A percentile compares a stretch with the other conserved stretches of the same genome.
phyloP scores from a whole-genome alignment of 1,139 yeast genomes.

The Lodderomyces metapsilosis region DNA sequence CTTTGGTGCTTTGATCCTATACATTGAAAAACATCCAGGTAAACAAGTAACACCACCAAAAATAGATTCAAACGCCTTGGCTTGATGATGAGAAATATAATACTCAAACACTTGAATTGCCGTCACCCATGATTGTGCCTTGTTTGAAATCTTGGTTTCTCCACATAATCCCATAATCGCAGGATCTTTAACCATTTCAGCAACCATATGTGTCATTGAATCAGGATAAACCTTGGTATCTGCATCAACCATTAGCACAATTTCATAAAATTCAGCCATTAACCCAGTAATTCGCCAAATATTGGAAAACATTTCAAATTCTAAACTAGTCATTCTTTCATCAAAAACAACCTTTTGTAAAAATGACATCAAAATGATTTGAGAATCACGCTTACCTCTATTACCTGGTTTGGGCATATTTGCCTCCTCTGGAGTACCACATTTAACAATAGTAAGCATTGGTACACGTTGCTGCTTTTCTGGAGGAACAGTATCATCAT shows the following conservation, averaged over 20 bases:
- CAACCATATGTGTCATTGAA: conserved; percentile 87
- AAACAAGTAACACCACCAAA: conserved; percentile 97
- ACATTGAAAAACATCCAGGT: conserved; percentile 97
- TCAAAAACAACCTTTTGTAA: conserved; percentile 89
- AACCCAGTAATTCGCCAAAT: conserved; percentile 89
- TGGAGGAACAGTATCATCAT: conserved; percentile 66
- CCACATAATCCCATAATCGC: conserved; percentile 95
- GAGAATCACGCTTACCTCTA: conserved; percentile 98
- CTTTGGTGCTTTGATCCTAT: conserved; percentile 91
- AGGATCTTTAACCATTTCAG: conserved; percentile 90
- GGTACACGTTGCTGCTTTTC: conserved; percentile 92
- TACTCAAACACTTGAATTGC: conserved; percentile 96
- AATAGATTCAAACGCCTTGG: conserved; percentile 93
- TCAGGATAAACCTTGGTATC: conserved; percentile 93
- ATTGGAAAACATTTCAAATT: conserved; percentile 72
- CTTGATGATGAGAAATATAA: conserved; percentile 92
- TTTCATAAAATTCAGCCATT: conserved; percentile 83
- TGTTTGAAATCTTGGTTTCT: conserved; percentile 92
- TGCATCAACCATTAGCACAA: conserved; percentile 93
- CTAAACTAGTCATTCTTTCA: conserved; percentile 95
- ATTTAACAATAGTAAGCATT: conserved; percentile 75
- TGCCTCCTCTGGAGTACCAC: conserved; percentile 89
- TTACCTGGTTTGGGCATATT: conserved; percentile 89
- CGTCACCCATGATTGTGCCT: conserved; percentile 85
- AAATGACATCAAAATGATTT: conserved; percentile 89